Base-by-base conservation (phyloP, 495 filamentous ascomycete species). In the Parathielavia appendiculata region DNA sequence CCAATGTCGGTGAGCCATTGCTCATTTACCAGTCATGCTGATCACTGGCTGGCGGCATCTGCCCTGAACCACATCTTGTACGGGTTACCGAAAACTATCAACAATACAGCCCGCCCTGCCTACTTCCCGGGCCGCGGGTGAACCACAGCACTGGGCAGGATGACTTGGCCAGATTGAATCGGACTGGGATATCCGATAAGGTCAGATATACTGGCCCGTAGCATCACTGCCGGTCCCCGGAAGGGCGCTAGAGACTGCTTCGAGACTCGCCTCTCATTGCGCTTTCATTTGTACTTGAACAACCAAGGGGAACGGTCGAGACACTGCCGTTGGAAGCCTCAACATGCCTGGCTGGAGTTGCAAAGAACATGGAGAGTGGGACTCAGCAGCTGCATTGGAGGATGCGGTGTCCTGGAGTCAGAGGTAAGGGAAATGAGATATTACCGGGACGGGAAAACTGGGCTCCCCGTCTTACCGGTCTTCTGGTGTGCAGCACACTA, bases 1-100 rank as follows among this genome's bases (percentile, higher is more conserved):
- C 96, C 71, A 91, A 97, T 67, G 84, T 95, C 48, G 93, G 93
- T 67, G 93, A 98, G 73, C 93, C 93, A n/a, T 77, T 98, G 39
- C 77, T 98, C 30, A 83, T 98, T 56, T 98, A 98, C 71, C 90
- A 92, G 71, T 85, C 85, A 54, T 87, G 87, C 61, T 88, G 72
- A 69, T 53, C 22, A 53, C 30, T 5, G 43, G 20, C 7, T 43
- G 26, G 16, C 17, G 1, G 34, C 2, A 34, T 5, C 46, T 13
- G 23, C 19, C 19, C n/a, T 9, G 11, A 10, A 39, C 36, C 50
- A 26, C 50, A 44, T 47, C 11, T 22, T 35, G 30, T 45, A 48
- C 47, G 47, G 34, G 34, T 46, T 26, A 23, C 13, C 43, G 6
- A 19, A 43, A 32, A 32, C 40, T 26, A n/a, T 17, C 14, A 40